Percentiles rank a stretch among this genome's conserved stretches.
Conservation (phyloP, 306 rosid species). For the Quercus alba region DNA sequence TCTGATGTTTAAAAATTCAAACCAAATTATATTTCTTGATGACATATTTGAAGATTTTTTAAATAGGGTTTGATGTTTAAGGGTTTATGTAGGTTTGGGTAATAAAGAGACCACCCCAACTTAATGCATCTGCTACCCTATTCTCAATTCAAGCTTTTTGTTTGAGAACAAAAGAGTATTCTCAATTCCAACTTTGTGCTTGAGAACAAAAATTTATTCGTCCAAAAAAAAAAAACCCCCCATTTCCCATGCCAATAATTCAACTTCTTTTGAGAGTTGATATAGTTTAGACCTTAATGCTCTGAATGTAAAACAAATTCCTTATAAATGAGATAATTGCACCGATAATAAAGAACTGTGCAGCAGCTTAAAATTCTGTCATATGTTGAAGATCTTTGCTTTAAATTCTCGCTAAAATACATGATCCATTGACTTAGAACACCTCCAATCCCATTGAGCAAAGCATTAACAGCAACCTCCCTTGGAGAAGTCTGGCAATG, state of each 20-base stretch:
- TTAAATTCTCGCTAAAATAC: neutral
- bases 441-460: neutral
- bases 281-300: neutral
- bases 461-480: neutral
- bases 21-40: too few relatives aligned
- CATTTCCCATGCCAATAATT: neutral
- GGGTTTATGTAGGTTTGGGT: neutral
- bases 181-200: too few relatives aligned
- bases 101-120: neutral
- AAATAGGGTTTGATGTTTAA: too few relatives aligned
- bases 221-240: neutral
- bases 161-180: conserved; percentile 1
- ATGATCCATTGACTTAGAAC: neutral
- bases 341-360: neutral
- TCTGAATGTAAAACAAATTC: conserved; percentile 1
- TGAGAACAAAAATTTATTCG: too few relatives aligned
- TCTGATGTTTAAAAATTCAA: too few relatives aligned
- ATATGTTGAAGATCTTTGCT: neutral
- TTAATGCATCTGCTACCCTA: neutral
- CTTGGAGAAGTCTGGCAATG: neutral
- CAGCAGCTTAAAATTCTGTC: neutral
- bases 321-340: neutral
- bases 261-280: neutral
- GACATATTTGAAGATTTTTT: too few relatives aligned
- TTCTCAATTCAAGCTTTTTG: neutral